These are phyloP conservation scores for Pestalotiopsis sp. DNA, from an alignment of 2,329 filamentous ascomycete species.

Conservation along the genomic window DNA sequence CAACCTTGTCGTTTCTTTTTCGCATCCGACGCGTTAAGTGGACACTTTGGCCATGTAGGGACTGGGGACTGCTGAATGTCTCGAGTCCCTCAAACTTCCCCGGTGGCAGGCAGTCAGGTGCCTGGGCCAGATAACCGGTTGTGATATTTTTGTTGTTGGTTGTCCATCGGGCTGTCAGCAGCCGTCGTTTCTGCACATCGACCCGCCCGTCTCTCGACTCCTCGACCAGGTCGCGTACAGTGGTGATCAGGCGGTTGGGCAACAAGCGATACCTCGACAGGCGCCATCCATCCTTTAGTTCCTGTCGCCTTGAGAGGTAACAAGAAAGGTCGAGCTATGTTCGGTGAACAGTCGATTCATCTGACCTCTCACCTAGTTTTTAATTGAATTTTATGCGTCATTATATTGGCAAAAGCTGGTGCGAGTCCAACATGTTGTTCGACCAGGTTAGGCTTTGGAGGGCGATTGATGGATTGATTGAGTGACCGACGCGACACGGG, in stretches of 20 bases:
- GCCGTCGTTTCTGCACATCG: conserved; percentile 3
- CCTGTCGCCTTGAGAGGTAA: no score
- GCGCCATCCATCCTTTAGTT: not conserved
- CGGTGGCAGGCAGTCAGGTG: no score
- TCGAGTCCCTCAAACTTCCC: not conserved
- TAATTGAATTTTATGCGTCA: no score
- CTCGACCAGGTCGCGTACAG: not conserved
- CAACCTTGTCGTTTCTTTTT: conserved; percentile 4
- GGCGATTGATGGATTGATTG: not conserved
- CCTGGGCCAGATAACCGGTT: no score
- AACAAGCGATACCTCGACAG: not conserved
- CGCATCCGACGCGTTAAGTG: conserved; percentile 2
- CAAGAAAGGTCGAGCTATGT: no score
- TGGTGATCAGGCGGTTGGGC: not conserved
- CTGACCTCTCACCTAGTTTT: no score
- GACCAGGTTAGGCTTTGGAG: no score
- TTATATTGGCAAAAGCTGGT: no score
- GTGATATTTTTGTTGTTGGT: not conserved
- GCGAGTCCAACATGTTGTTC: no score
- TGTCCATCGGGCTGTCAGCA: conserved; percentile 12
- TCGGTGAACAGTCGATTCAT: no score
- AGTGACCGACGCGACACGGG: not conserved
- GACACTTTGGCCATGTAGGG: not conserved
- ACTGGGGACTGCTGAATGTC: not conserved
- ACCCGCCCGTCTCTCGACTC: not conserved